These are phyloP conservation scores for Flaveria floridana DNA, from an alignment of 140 eudicot species.

Conservation along the genomic window DNA sequence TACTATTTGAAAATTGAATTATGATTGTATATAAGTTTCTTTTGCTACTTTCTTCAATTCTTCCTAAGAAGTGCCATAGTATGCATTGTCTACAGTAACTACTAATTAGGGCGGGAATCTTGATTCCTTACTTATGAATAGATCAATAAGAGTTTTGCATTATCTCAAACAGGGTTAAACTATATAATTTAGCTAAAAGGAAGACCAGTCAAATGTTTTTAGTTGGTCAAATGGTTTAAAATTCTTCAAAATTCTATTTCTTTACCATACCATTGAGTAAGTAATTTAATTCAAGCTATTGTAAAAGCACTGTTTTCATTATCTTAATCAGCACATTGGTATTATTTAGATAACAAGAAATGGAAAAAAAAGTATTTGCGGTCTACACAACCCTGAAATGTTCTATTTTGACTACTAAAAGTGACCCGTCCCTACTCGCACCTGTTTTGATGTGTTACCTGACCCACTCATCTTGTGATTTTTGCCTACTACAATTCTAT, in stretches of 20 bases:
- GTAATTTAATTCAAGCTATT: neutral
- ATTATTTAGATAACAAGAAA: neutral
- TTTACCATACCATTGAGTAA: neutral
- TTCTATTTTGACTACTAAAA: neutral
- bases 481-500: neutral
- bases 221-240: too few species aligned
- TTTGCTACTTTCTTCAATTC: too few species aligned
- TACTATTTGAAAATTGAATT: too few species aligned
- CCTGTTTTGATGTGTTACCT: neutral
- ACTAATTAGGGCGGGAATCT: too few species aligned
- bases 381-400: neutral
- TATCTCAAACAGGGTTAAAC: neutral
- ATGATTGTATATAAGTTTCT: too few species aligned
- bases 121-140: too few species aligned
- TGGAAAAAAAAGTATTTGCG: neutral
- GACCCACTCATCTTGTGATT: neutral
- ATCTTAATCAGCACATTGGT: neutral
- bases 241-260: too few species aligned
- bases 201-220: too few species aligned
- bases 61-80: too few species aligned
- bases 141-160: too few species aligned
- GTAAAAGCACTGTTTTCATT: neutral
- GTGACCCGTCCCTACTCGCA: neutral
- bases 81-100: too few species aligned
- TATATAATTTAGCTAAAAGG: neutral